Evolutionary conservation across 176 grass and related monocot genomes (phyloP), one percentile per base, ranked within the genome.

Genomic region (Oropetium thomaeum): DNA sequence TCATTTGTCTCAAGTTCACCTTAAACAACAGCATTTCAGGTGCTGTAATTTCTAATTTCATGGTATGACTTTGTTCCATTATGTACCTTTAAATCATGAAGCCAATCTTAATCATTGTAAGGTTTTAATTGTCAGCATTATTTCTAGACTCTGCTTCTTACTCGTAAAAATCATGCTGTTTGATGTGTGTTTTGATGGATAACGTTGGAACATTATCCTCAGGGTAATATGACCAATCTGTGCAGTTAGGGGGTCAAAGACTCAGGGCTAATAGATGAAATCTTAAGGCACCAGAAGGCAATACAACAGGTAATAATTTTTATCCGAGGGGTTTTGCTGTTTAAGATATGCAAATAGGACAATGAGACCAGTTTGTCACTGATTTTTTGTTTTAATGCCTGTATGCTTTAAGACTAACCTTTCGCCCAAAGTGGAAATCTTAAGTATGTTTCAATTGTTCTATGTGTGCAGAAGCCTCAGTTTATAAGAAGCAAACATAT

Each of bases 71-170:
- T 10, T 70, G 13, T 49, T 57, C 37, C 72, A 66, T 47, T 40
- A 78, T 45, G 8, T n/a, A n/a, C 7, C 29, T 84, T 63, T 23
- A 42, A 53, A 53, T 57, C 53, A 26, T 55, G 53, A 27, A 57
- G 47, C 1, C 2, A 2, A 63, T 32, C 0, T 14, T 8, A n/a
- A 54, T 32, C 55, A 62, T 53, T 62, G 27, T 26, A 25, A 19
- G 10, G 54, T 35, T n/a, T 65, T 65, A 41, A 39, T 44, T 69
- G 7, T 34, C 19, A 65, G 33, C 22, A 71, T 4, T 40, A 54
- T 16, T 44, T 78, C 5, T 29, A n/a, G 58, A 10, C 15, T 19
- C n/a, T 71, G 34, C 17, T 70, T 33, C n/a, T 63, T 53, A 7
- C 25, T 62, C 25, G 52, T 61, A 23, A 33, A 17, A 51, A 9